These are phyloP conservation scores for Rhizodiscina lignyota DNA, from an alignment of 495 filamentous ascomycete species.

Conservation along the genomic window DNA sequence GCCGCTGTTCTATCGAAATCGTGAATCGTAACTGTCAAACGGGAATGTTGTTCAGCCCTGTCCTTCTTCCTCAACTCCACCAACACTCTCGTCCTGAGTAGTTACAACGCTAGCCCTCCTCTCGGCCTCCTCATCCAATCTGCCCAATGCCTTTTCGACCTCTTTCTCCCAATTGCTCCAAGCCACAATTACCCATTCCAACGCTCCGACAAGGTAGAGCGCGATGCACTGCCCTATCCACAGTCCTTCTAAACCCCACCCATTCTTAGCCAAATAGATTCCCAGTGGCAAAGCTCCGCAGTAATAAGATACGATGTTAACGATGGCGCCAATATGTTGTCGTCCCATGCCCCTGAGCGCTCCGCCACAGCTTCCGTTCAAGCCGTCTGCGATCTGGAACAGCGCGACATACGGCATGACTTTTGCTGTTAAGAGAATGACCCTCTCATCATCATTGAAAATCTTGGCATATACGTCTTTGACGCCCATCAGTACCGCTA, in stretches of 20 bases:
- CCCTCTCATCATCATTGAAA: conserved; percentile 64
- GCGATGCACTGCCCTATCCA: conserved; percentile 90
- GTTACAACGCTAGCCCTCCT: conserved; percentile 23
- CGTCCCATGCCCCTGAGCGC: conserved; percentile 70
- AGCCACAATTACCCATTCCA: conserved; percentile 72
- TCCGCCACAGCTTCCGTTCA: conserved; percentile 77
- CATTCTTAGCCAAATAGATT: conserved; percentile 75
- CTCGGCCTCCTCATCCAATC: conserved; percentile 48
- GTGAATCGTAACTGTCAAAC: too few relatives aligned
- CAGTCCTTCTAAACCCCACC: conserved; percentile 69
- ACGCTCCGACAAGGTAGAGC: conserved; percentile 59
- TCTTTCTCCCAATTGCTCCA: conserved; percentile 65
- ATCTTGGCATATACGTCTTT: conserved; percentile 65
- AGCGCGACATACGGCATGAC: conserved; percentile 80
- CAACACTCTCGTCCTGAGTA: neutral
- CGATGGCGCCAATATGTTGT: conserved; percentile 77
- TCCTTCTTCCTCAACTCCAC: too few relatives aligned
- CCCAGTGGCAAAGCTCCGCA: conserved; percentile 68
- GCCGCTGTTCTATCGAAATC: too few relatives aligned
- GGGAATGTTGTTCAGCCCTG: too few relatives aligned
- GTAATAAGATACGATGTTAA: conserved; percentile 85
- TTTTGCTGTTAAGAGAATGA: conserved; percentile 61
- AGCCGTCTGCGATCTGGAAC: conserved; percentile 88
- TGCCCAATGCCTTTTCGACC: conserved; percentile 56
- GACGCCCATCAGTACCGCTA: conserved; percentile 56